Base-by-base conservation (phyloP, 257 asterid genomes). In the Solanum raphanifolium region DNA sequence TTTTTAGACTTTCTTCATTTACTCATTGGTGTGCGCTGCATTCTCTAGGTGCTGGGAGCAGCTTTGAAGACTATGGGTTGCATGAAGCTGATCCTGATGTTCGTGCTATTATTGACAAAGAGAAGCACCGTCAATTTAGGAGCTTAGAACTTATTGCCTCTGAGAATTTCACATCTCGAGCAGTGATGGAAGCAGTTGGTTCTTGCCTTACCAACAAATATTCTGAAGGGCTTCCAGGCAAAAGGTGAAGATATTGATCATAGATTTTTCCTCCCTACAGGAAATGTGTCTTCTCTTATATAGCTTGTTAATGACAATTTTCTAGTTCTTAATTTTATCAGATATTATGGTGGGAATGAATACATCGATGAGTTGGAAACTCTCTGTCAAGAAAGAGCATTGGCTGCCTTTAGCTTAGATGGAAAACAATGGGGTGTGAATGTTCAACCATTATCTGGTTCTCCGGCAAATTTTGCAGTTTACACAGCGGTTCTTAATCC, bases 101-200 rank as follows among this genome's bases (percentile, higher is more conserved):
- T 52, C 91, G 89, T 84, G 25, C 90, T 86, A 97, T 95, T 69
- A 94, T 97, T 84, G 94, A 90, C 89, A 94, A 91, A 81, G 99
- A 97, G 93, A 95, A 95, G 96, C 91, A 93, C 72, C 96, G 98
- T 13, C 99, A 97, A 86, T 95, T 94, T 88, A 94, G 94, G 92
- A 95, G 98, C 91, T 91, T 97, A 88, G 98, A 94, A 69, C 96
- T 97, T 89, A 97, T 97, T 89, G 99, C 99, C 82, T 97, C 99
- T 1, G 99, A 97, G 91, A 97, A 97, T 89, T 97, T 95, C 90
- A 97, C 99, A 20, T 97, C 98, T 58, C 95, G 98, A 83, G 98
- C 99, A 68, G 99, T 97, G 90, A 97, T 97, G 99, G 98, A 97
- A 92, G 99, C 98, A 21, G 99, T 97, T 88, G 99, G 99, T 89